phyloP scores from a whole-genome alignment of 306 rosid species.

The Comarum palustre region DNA sequence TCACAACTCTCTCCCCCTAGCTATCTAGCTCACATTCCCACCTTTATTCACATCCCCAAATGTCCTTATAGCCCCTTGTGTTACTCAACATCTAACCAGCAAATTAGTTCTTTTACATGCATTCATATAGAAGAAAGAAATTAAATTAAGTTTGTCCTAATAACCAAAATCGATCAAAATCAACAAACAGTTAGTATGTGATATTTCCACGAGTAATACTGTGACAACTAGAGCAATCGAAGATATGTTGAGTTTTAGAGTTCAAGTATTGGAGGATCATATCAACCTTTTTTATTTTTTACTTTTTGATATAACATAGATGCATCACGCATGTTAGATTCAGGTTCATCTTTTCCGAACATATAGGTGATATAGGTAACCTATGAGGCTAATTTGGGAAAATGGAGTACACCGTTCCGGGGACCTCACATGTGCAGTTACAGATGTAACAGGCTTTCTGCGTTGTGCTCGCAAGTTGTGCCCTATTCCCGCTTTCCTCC shows the following conservation, averaged over 20 bases:
- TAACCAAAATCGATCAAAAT: too few species aligned
- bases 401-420: conserved; percentile 31
- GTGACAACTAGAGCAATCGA: too few species aligned
- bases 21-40: conserved; percentile 6
- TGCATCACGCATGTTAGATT: background rate
- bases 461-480: conserved; percentile 52
- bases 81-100: background rate
- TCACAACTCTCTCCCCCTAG: background rate
- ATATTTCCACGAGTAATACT: too few species aligned
- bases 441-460: conserved; percentile 68
- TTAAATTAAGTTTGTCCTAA: too few species aligned
- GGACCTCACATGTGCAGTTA: conserved; percentile 73
- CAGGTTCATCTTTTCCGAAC: too few species aligned
- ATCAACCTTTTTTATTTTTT: too few species aligned
- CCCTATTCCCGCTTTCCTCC: conserved; percentile 44
- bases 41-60: conserved; percentile 18
- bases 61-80: conserved; percentile 26
- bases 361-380: too few species aligned
- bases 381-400: conserved; percentile 40
- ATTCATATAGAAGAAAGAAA: too few species aligned
- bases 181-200: too few species aligned
- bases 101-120: background rate
- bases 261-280: too few species aligned
- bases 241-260: too few species aligned
- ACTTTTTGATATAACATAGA: too few species aligned